Conservation (phyloP, 495 filamentous ascomycete species). For the Trichoderma virens region DNA sequence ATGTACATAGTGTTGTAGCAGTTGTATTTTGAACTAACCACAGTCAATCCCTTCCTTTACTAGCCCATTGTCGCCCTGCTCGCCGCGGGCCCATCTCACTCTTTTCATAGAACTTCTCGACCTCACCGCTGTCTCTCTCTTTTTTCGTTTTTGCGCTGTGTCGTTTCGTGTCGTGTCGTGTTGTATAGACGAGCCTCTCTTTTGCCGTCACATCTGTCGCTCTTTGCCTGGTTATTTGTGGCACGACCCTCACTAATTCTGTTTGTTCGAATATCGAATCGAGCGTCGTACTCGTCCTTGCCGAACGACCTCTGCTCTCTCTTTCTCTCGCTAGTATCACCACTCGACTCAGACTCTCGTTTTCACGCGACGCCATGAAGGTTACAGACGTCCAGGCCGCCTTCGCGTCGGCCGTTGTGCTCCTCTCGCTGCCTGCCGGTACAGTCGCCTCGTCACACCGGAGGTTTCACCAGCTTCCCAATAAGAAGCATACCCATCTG, state of each 20-base stretch:
- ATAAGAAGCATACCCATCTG: slow-evolving; percentile 4
- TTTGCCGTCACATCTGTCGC: slow-evolving; percentile 1
- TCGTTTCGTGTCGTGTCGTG: slow-evolving; percentile 5
- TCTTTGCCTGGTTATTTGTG: neutral
- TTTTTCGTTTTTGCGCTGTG: neutral
- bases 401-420: slow-evolving; percentile 2
- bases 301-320: neutral
- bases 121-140: slow-evolving; percentile 4
- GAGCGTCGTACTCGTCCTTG: neutral
- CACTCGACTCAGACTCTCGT: neutral
- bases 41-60: slow-evolving; percentile 7
- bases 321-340: neutral
- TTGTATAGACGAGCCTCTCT: slow-evolving; percentile 1
- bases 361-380: slow-evolving; percentile 1
- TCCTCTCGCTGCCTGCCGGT: neutral
- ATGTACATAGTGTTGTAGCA: neutral
- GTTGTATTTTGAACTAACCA: neutral
- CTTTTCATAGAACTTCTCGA: slow-evolving; percentile 8
- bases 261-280: neutral
- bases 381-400: slow-evolving; percentile 7
- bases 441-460: slow-evolving; percentile 2
- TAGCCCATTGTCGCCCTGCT: neutral
- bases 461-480: slow-evolving; percentile 6
- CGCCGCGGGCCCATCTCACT: neutral
- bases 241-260: neutral